Base-by-base conservation (phyloP, 192 early-diverging fungal species). In the Coemansia pectinata region DNA sequence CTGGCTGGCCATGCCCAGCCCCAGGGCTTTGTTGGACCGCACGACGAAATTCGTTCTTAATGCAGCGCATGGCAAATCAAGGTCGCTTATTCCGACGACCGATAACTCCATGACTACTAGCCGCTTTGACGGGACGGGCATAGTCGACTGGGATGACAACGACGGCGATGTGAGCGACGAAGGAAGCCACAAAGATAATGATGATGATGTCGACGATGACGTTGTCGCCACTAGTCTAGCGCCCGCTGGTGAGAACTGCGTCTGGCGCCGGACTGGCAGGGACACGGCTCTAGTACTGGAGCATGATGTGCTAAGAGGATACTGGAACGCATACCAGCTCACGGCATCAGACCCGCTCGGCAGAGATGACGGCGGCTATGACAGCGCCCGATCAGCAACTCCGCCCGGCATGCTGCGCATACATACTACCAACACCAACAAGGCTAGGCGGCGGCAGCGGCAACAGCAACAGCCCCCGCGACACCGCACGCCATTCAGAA, bases 11-110 rank as follows among this genome's bases (percentile, higher is more conserved):
- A 36, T 72, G 31, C 65, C 77, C 3, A 70, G 67, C 15, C 74
- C 79, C 3, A 72, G 67, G 23, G 60, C 69, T 10, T 41, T 82
- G 41, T 47, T 82, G 59, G 74, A 76, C 68, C 64, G 65, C 10
- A 82, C 79, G 10, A 74, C 79, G 15, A 77, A 77, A 65, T 77
- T 82, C 42, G 74, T 82, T 14, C 69, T 82, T 17, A 82, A 71
- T 65, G 79, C 79, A 53, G 72, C 79, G 19, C 79, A 82, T 27
- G 79, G 79, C 25, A 79, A 79, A 47, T 77, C 72, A 3, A 69
- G 79, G 21, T 74, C 79, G 39, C 69, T 82, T 34, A 70, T 82
- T 38, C 79, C 79, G 7, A 82, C 79, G 12, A 71, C 57, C 3
- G 78, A 81, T 42, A 17, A 53, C 34, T 23, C 33, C 15, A 6